Evolutionary conservation across 2,329 filamentous ascomycete species (phyloP).

Genomic region (Aspergillus quadricinctus): DNA sequence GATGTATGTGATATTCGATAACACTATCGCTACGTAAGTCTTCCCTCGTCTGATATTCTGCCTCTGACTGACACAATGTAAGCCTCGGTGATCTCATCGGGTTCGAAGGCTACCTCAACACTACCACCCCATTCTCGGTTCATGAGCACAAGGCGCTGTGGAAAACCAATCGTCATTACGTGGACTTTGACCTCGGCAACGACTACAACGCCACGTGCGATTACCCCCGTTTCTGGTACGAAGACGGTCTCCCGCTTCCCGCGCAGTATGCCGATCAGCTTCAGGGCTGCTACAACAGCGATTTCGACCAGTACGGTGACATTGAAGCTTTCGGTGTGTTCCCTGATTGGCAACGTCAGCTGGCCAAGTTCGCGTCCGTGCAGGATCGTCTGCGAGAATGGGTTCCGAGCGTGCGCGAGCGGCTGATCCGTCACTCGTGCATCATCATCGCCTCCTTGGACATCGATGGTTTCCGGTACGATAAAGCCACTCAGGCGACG

Average conservation of each 20-base stretch:
- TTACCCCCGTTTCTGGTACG: constrained; percentile 60
- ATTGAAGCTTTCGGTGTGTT: constrained; percentile 59
- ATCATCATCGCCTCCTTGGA: constrained; percentile 57
- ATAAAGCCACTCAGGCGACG: constrained; percentile 61
- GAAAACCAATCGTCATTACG: constrained; percentile 52
- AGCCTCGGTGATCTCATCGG: constrained; percentile 56
- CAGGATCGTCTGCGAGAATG: constrained; percentile 64
- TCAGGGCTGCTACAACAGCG: constrained; percentile 55
- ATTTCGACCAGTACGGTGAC: constrained; percentile 62
- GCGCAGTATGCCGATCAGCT: constrained; percentile 44
- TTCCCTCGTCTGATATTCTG: background rate
- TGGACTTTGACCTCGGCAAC: constrained; percentile 54
- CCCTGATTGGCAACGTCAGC: constrained; percentile 58
- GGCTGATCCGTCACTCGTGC: constrained; percentile 58
- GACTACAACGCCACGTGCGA: constrained; percentile 49
- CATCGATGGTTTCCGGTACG: constrained; percentile 61
- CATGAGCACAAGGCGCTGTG: constrained; percentile 55
- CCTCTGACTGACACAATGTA: background rate
- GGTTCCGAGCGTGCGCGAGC: constrained; percentile 52
- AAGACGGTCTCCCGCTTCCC: constrained; percentile 49
- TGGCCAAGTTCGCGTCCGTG: constrained; percentile 62
- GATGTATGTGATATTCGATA: constrained; percentile 64
- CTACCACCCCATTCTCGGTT: constrained; percentile 50
- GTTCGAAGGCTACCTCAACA: constrained; percentile 57
- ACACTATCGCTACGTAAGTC: constrained; percentile 57